Conservation (phyloP, 176 grass and related monocot species). For the Oropetium thomaeum region DNA sequence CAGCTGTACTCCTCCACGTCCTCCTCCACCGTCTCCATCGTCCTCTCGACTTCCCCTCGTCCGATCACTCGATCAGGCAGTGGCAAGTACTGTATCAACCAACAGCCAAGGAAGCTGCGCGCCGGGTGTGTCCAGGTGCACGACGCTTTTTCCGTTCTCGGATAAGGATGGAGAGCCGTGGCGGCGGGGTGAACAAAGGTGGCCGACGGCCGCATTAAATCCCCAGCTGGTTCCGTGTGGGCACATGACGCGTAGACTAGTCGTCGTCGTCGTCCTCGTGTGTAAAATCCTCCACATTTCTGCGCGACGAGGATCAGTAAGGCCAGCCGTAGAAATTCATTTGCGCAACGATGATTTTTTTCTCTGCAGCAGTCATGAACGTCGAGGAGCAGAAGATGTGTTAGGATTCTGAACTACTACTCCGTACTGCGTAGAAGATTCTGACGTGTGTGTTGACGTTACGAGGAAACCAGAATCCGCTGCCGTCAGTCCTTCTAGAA, state of each 20-base stretch:
- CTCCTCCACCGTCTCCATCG: conserved; percentile 71
- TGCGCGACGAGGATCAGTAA: no score
- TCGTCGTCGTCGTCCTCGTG: not conserved
- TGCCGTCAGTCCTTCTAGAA: not conserved
- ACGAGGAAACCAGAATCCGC: not conserved
- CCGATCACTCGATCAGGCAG: not conserved
- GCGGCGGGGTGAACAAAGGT: not conserved
- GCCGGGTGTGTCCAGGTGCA: not conserved
- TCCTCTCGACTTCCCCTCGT: not conserved
- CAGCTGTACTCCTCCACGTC: conserved; percentile 79
- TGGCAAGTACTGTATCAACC: no score
- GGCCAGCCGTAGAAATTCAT: not conserved
- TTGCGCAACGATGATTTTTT: not conserved
- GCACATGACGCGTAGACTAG: not conserved
- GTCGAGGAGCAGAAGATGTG: not conserved
- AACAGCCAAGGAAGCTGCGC: no score
- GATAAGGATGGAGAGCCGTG: not conserved
- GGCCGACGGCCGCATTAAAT: not conserved
- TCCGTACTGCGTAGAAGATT: no score
- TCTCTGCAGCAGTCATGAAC: not conserved
- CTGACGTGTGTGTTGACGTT: not conserved
- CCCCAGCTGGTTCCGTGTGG: not conserved
- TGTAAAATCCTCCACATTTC: not conserved
- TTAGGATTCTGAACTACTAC: not conserved
- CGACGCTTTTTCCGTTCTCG: not conserved